A percentile compares a stretch with the other conserved stretches of the same genome.
These are phyloP conservation scores for Angomonas desouzai DNA, from an alignment of 208 protist genomes.

Conservation along the genomic window DNA sequence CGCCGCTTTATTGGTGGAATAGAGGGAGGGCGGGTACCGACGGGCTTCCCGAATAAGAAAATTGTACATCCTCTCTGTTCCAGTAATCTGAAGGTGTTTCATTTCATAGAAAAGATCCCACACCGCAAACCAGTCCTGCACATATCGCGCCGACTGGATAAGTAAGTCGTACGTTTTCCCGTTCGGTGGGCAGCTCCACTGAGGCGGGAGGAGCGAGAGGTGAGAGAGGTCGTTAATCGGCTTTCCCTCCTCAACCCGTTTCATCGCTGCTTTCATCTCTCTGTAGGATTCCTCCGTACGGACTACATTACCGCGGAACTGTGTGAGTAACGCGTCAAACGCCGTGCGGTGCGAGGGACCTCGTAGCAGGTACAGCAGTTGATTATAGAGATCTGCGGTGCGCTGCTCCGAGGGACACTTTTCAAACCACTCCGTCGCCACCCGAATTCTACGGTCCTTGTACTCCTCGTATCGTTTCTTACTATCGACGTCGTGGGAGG, in stretches of 20 bases:
- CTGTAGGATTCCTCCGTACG: neutral
- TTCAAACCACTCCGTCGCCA: constrained; percentile 52
- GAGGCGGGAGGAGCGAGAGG: constrained; percentile 23
- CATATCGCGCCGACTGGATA: constrained; percentile 45
- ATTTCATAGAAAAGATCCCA: constrained; percentile 76
- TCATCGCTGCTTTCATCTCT: constrained; percentile 2
- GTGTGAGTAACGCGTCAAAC: constrained; percentile 45
- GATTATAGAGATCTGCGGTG: constrained; percentile 66
- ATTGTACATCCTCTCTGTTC: constrained; percentile 58
- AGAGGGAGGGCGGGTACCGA: constrained; percentile 36
- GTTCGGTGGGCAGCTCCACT: constrained; percentile 51
- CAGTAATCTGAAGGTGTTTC: constrained; percentile 27
- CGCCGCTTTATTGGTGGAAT: neutral
- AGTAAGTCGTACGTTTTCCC: constrained; percentile 75
- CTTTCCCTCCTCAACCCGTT: constrained; percentile 4
- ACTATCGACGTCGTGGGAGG: neutral
- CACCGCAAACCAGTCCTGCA: constrained; percentile 63
- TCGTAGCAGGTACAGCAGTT: constrained; percentile 68
- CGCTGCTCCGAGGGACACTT: constrained; percentile 37
- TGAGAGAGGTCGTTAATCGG: neutral
- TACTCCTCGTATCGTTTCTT: constrained; percentile 59
- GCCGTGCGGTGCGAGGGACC: constrained; percentile 28
- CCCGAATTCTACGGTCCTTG: constrained; percentile 39
- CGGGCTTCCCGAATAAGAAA: constrained; percentile 41
- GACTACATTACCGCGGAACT: constrained; percentile 59